Base-by-base conservation (phyloP, 2,329 filamentous ascomycete species). In the Paecilomyces variotii region DNA sequence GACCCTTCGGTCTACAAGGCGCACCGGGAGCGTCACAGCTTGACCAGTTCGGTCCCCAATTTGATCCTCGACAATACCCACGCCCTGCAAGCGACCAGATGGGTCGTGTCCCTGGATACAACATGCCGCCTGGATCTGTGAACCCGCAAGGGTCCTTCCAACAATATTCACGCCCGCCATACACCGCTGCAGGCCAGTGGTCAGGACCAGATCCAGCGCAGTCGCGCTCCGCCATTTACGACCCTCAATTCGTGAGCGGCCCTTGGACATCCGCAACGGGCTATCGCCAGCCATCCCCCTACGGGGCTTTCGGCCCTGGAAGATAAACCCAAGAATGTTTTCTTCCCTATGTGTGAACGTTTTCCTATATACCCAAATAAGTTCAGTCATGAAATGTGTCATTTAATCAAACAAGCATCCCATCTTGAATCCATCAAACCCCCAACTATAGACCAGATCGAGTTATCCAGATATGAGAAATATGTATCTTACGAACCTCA, bases 181-280 rank as follows among this genome's bases (percentile, higher is more conserved):
- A 54, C n/a, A 24, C 28, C 19, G n/a, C 25, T 32, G 26, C 53
- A 24, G 53, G 53, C 32, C 61, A 62, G 39, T 59, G 49, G 57
- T 12, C 32, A 4, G 32, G 4, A 26, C 5, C 57, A 9, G 14
- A 28, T 24, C 25, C 32, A 4, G 53, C 25, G 1, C n/a, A 39
- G 14, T 59, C 57, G 2, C 61, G 60, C 4, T 57, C 56, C 12
- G 60, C 60, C 14, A 30, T 51, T 4, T 65, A 65, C 2, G 66
- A 68, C 59, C 60, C 67, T n/a, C 67, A 68, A n/a, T 70, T 70
- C 49, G 63, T 70, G 5, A 70, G 66, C 57, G 68, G 68, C 9
- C 67, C 68, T 12, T 70, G 67, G 67, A 60, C 66, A 32, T 64
- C 61, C 19, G 14, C 34, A n/a, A 56, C 53, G 26, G 53, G 55